Base-by-base conservation (phyloP, 23 red algal genomes). In the Cyanidium caldarium region DNA sequence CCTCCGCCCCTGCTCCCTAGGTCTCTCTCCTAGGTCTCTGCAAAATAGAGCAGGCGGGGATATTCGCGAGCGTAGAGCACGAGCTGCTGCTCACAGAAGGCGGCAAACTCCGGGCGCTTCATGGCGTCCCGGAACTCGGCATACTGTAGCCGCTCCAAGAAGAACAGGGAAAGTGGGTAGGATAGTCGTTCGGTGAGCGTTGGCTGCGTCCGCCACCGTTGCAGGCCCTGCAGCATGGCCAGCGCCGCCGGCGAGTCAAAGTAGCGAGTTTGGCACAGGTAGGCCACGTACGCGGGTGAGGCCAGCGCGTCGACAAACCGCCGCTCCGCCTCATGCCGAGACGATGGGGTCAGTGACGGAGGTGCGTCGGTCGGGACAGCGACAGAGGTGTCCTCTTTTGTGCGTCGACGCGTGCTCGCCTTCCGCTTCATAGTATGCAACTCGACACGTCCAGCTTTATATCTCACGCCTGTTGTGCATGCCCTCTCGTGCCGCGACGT, bases 121-220 rank as follows among this genome's bases (percentile, higher is more conserved):
- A 61, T 16, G 10, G 51, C 51, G 19, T 61, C 51, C n/a, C 51
- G 51, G 31, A 61, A 61, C 23, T 61, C 51, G 13, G 51, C 51
- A 21, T 16, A 61, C 7, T 28, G 31, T 25, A 61, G 21, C 21
- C 31, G 51, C 21, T 61, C 51, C 51, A 61, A 28, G 51, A 61
- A 61, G 21, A 61, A 61, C 7, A 61, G 51, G n/a, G 51, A 16
- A 12, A 61, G 7, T 28, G 51, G 51, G 7, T 61, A 28, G 51
- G 51, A 61, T 25, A 61, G n/a, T 10, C 31, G 23, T 25, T 61
- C n/a, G 10, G n/a, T 16, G 51, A 28, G 31, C 51, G 51, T 28
- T 5, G 51, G 51, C n/a, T 61, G n/a, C 51, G 19, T 7, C 51
- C 51, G 51, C 51, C 51, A 61, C n/a, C 51, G 51, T 28, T 61